Evolutionary conservation across 805 yeast species (phyloP), one percentile per base, ranked within the genome.

Genomic region (Sporopachydermia quercuum): DNA sequence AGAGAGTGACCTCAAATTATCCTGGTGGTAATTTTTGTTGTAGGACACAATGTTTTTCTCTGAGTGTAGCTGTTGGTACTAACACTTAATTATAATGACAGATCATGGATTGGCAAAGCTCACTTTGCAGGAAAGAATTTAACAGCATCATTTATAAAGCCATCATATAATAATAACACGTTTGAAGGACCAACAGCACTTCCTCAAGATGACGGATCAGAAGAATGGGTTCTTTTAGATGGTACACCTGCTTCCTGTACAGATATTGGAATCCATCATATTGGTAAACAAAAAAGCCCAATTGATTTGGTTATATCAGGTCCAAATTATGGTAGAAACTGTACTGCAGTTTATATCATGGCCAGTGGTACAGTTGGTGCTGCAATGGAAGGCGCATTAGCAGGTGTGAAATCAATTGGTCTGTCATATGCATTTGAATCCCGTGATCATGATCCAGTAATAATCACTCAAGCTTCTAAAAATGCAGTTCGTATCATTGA

Each of bases 51-150:
- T n/a, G n/a, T n/a, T n/a, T n/a, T n/a, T n/a, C n/a, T n/a, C n/a
- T n/a, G n/a, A n/a, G n/a, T n/a, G n/a, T n/a, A n/a, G n/a, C n/a
- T n/a, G n/a, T n/a, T 16, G 6, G 38, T 11, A 8, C 8, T 16
- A 36, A 36, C 38, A 5, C n/a, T 36, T 5, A 8, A 34, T 5
- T 36, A 5, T 36, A 11, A 6, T 42, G 78, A 73, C 50, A 65
- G 91, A 49, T 87, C 96, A 11, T 91, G 98, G 98, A 89, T 86
- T 42, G 96, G 96, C 30, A 91, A 91, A 57, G 97, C 98, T 4
- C 96, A 87, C 62, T 76, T 91, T 51, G 93, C 93, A 0, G 89
- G 85, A 4, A 68, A 71, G 45, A 69, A 73, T 18, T 62, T 80
- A 34, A 60, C 72, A 2, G 71, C 80, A 1, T 63, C 71, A 2